These are phyloP conservation scores for Arthroderma sp. DNA, from an alignment of 2,329 filamentous ascomycete genomes.

Conservation along the genomic window DNA sequence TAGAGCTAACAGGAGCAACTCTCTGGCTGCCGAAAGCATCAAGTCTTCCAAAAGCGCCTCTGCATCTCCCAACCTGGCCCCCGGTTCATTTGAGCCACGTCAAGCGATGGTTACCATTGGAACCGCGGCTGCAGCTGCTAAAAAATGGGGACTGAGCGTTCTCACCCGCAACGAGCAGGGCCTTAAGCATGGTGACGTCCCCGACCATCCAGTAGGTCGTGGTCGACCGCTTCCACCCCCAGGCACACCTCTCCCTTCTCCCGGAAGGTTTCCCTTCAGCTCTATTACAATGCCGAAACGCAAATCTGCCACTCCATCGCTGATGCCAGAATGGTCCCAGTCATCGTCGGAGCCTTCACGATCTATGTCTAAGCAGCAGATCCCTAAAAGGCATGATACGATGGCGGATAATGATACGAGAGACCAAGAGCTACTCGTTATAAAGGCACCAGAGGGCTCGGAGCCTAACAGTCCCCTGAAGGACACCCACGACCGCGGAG, in stretches of 20 bases:
- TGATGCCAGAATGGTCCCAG: slow-evolving; percentile 21
- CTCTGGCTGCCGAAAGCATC: not conserved
- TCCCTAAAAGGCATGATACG: slow-evolving; percentile 39
- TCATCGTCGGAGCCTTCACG: slow-evolving; percentile 24
- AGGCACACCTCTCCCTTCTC: slow-evolving; percentile 63
- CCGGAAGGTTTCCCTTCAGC: slow-evolving; percentile 45
- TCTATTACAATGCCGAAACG: slow-evolving; percentile 49
- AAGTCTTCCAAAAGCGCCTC: not conserved
- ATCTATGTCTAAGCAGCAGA: slow-evolving; percentile 34
- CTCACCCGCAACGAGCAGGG: slow-evolving; percentile 32
- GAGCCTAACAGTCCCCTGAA: slow-evolving; percentile 15
- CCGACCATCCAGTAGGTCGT: slow-evolving; percentile 63
- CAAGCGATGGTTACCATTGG: slow-evolving; percentile 34
- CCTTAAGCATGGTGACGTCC: slow-evolving; percentile 34
- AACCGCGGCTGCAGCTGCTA: slow-evolving; percentile 45
- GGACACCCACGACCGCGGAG: not conserved
- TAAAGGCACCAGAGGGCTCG: slow-evolving; percentile 53
- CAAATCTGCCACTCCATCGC: slow-evolving; percentile 46
- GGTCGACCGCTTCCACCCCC: slow-evolving; percentile 72
- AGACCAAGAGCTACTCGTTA: slow-evolving; percentile 48
- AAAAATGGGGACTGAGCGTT: slow-evolving; percentile 48
- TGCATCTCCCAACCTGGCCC: not conserved
- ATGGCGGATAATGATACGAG: slow-evolving; percentile 24
- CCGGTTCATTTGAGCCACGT: slow-evolving; percentile 15
- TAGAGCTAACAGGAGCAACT: not conserved